Percentiles rank a stretch among this genome's conserved stretches.
These are phyloP conservation scores for Echium plantagineum DNA, from an alignment of 257 asterid genomes.

Conservation along the genomic window DNA sequence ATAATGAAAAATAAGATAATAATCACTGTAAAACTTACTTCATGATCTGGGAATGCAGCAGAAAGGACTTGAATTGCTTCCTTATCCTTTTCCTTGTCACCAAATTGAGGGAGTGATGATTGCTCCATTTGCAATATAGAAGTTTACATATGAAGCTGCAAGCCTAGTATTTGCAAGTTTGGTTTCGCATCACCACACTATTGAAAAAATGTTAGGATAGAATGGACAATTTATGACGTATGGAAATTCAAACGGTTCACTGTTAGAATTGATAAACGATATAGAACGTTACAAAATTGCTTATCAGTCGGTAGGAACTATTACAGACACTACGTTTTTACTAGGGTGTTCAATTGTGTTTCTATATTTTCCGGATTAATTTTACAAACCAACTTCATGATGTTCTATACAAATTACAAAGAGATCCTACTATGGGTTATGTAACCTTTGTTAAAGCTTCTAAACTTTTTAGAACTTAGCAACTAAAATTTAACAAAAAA, in stretches of 20 bases:
- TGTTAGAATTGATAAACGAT: neutral
- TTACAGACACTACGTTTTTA: no score
- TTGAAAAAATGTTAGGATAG: constrained; percentile 10
- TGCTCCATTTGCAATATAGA: constrained; percentile 73
- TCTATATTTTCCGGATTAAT: no score
- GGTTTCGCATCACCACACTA: constrained; percentile 66
- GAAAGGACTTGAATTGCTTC: constrained; percentile 75
- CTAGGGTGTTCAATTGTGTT: no score
- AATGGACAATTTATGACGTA: neutral
- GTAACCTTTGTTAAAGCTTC: no score
- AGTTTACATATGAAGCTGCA: constrained; percentile 87
- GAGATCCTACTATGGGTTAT: no score
- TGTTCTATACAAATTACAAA: no score
- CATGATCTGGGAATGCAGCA: constrained; percentile 56
- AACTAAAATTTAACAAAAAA: no score
- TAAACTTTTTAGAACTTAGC: no score
- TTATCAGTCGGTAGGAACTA: no score
- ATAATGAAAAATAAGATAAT: neutral
- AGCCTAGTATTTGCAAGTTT: constrained; percentile 58
- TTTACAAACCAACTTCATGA: no score
- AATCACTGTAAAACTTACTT: constrained; percentile 31
- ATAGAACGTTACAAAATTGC: neutral
- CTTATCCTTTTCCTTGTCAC: constrained; percentile 79
- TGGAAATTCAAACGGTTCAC: neutral
- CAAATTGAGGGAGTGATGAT: constrained; percentile 84